Base-by-base conservation (phyloP, 768 basidiomycete species). In the Leccinum boreale region DNA sequence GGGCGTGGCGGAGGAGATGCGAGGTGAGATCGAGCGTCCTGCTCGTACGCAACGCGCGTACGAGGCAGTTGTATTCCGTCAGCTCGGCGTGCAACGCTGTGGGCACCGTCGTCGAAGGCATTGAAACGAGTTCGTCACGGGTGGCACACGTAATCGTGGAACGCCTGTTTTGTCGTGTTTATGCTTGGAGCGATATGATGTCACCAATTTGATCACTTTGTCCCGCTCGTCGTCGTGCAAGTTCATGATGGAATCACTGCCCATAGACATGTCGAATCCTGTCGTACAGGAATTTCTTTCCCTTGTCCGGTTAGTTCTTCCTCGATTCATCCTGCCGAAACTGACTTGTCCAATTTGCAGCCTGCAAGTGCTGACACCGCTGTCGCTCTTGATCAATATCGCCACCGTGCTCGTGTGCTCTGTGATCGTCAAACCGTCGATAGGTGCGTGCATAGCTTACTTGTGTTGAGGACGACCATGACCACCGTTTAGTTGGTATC, bases 321-420 rank as follows among this genome's bases (percentile, higher is more conserved):
- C 3, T 33, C 3, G n/a, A 10, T n/a, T 2, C 4, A 12, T 2
- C 11, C 19, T 19, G 19, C 11, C 42, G 5, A 10, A 26, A 11
- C 4, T 35, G 39, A 44, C 57, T 53, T 28, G 56, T 8, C 14
- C 21, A 24, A 3, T 3, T 4, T 2, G 12, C 59, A 82, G 89
- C 49, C 80, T 97, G 4, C 94, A 97, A 69, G 90, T 96, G 21
- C 75, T 94, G 48, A 93, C 93, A 0, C 94, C 94, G 0, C 77
- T 96, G 1, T 89, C 90, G 2, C 78, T 96, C 9, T 79, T 94
- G 62, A 83, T 94, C 57, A 90, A 90, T 66, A 84, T 95, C 45
- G 88, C 86, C 0, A 78, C 84, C 1, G 77, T 88, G 50, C 65
- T 89, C 35, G 81, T 92, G 4, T 95, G 93, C 67, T 70, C 86